Evolutionary conservation across 2,329 filamentous ascomycete species (phyloP).

Genomic region (Meredithiella fracta): DNA sequence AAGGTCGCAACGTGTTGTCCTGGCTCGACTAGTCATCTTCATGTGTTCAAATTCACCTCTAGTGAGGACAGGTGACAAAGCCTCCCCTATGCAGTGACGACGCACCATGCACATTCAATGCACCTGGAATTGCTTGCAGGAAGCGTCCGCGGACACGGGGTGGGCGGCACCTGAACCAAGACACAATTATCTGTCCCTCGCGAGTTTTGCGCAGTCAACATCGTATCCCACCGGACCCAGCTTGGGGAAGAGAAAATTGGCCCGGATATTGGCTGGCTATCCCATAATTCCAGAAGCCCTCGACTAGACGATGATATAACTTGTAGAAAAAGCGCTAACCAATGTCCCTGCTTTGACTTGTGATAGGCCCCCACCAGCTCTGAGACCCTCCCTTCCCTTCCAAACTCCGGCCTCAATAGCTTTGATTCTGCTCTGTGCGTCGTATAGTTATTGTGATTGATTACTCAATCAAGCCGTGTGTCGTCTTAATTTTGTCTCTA

Average conservation of each 20-base stretch:
- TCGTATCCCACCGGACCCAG: background rate
- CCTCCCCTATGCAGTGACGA: background rate
- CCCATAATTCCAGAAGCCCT: background rate
- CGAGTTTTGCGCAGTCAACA: background rate
- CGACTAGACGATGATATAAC: background rate
- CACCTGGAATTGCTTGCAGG: slow-evolving; percentile 1
- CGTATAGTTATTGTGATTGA: background rate
- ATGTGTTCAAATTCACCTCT: background rate
- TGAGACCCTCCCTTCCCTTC: background rate
- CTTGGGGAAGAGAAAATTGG: background rate
- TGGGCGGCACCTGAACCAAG: background rate
- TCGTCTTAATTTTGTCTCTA: background rate
- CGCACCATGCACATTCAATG: background rate
- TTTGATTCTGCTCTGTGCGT: background rate
- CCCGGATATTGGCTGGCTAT: background rate
- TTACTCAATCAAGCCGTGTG: background rate
- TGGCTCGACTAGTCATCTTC: too few relatives aligned
- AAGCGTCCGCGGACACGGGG: background rate
- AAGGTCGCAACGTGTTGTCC: too few relatives aligned
- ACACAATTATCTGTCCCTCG: background rate
- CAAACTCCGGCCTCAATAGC: background rate
- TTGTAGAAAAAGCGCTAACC: background rate
- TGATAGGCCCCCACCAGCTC: background rate
- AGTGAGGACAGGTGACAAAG: background rate
- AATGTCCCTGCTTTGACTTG: background rate